phyloP scores from a whole-genome alignment of 257 asterid species.

The Nicotiana knightiana region DNA sequence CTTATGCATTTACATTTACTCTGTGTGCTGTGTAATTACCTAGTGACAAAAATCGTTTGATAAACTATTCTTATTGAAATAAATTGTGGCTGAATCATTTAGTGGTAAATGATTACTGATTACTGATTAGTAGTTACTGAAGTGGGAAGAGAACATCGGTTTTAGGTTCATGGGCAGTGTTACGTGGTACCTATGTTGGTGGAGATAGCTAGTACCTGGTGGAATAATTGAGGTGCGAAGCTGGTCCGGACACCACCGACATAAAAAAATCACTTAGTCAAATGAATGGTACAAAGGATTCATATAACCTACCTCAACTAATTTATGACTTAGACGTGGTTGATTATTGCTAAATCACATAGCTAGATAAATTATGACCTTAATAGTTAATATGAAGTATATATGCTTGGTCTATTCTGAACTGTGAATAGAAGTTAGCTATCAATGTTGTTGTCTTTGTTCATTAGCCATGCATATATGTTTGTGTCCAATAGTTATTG shows the following conservation, averaged over 20 bases:
- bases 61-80: background rate
- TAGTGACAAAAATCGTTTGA: background rate
- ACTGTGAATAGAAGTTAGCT: background rate
- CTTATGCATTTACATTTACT: background rate
- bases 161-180: too few species aligned
- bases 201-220: too few species aligned
- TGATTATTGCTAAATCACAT: too few species aligned
- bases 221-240: too few species aligned
- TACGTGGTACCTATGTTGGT: too few species aligned
- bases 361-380: too few species aligned
- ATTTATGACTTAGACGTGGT: background rate
- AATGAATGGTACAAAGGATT: background rate
- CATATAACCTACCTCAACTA: background rate
- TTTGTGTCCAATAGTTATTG: background rate
- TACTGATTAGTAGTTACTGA: too few species aligned
- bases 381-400: too few species aligned
- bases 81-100: background rate
- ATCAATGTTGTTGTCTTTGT: background rate
- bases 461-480: background rate
- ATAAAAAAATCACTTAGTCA: too few species aligned
- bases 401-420: too few species aligned
- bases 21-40: background rate
- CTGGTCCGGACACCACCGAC: too few species aligned
- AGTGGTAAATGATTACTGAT: background rate
- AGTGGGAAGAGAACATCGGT: background rate